Evolutionary conservation across 2,329 filamentous ascomycete genomes (phyloP).

Genomic region (Leptodontidium sp.): DNA sequence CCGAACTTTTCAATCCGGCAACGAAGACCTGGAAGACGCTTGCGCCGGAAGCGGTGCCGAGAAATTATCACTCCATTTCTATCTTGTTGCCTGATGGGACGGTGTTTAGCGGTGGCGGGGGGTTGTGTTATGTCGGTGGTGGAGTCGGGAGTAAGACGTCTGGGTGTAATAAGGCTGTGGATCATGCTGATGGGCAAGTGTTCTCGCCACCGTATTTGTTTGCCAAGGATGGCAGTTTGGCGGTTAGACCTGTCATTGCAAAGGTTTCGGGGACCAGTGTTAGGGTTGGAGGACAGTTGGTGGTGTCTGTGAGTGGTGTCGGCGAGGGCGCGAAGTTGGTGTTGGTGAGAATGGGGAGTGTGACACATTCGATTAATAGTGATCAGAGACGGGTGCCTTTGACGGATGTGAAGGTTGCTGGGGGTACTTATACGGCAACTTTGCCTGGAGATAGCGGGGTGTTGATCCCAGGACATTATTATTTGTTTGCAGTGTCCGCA

Average conservation of each 20-base stretch:
- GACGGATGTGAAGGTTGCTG: constrained; percentile 43
- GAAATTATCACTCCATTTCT: constrained; percentile 56
- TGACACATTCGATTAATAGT: constrained; percentile 64
- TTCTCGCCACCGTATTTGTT: constrained; percentile 65
- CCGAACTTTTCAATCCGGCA: constrained; percentile 57
- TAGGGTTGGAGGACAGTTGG: not conserved
- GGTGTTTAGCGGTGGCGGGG: constrained; percentile 60
- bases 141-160: constrained; percentile 3
- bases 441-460: constrained; percentile 19
- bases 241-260: not conserved
- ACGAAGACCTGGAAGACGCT: constrained; percentile 49
- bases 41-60: constrained; percentile 6
- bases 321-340: constrained; percentile 4
- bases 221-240: constrained; percentile 51
- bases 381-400: constrained; percentile 62
- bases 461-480: constrained; percentile 17
- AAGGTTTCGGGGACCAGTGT: not conserved
- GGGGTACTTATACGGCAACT: constrained; percentile 9
- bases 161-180: constrained; percentile 44
- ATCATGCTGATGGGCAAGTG: constrained; percentile 64
- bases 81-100: constrained; percentile 59
- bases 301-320: not conserved
- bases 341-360: constrained; percentile 34
- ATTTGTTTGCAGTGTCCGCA: constrained; percentile 17
- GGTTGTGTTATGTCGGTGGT: constrained; percentile 47